Evolutionary conservation across 306 rosid genomes (phyloP).

Genomic region (Begonia loranthoides): DNA sequence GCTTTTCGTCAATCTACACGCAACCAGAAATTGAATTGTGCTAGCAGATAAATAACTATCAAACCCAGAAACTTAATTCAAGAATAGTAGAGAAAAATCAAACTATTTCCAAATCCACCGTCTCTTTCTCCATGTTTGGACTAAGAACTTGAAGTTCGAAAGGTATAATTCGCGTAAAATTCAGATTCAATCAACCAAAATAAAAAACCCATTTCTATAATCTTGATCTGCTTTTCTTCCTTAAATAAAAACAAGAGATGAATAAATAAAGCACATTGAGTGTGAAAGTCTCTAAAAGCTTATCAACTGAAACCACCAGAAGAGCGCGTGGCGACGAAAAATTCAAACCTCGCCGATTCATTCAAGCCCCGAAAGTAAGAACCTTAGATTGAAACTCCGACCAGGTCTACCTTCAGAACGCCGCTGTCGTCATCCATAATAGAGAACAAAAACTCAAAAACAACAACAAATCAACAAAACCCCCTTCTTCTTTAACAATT

Average conservation of each 20-base stretch:
- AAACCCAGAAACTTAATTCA: neutral
- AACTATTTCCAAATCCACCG: neutral
- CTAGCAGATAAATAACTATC: neutral
- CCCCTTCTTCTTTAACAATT: neutral
- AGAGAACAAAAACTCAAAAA: neutral
- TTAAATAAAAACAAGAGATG: neutral
- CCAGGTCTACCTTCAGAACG: neutral
- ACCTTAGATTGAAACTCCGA: neutral
- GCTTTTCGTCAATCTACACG: neutral
- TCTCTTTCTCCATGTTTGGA: neutral
- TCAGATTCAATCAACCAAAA: neutral
- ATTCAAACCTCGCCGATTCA: neutral
- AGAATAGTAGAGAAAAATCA: neutral
- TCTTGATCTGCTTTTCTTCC: neutral
- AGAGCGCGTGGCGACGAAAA: neutral
- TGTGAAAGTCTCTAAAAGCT: neutral
- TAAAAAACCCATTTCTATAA: neutral
- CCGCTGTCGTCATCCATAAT: neutral
- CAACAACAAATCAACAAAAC: neutral
- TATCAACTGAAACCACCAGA: neutral
- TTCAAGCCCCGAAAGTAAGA: neutral
- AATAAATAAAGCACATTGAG: neutral
- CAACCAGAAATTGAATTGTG: neutral
- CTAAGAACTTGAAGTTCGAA: too few relatives aligned
- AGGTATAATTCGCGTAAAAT: neutral